Percentiles rank a stretch among this genome's conserved stretches.
phyloP scores from a whole-genome alignment of 345 rosid genomes.

The Tarenaya hassleriana region DNA sequence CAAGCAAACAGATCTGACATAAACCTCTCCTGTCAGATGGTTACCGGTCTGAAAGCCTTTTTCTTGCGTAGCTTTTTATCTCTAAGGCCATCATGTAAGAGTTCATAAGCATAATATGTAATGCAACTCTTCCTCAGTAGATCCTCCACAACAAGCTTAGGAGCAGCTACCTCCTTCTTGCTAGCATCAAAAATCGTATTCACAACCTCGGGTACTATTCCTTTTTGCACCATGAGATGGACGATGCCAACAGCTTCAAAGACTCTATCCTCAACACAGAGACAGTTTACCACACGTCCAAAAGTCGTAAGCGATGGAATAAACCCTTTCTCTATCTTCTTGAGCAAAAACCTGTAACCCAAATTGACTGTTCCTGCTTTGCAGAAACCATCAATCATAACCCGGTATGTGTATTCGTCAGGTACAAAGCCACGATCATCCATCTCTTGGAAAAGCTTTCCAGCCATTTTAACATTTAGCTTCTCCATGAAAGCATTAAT shows the following conservation, averaged over 20 bases:
- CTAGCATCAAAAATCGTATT: slow-evolving; percentile 63
- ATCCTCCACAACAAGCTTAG: slow-evolving; percentile 85
- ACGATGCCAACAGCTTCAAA: slow-evolving; percentile 64
- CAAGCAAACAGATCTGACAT: slow-evolving; percentile 3
- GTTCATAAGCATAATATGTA: slow-evolving; percentile 77
- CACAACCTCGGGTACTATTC: slow-evolving; percentile 71
- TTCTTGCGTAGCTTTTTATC: slow-evolving; percentile 64
- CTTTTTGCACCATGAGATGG: slow-evolving; percentile 60
- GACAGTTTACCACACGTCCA: slow-evolving; percentile 82
- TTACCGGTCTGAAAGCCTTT: slow-evolving; percentile 27
- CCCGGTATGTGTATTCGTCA: slow-evolving; percentile 64
- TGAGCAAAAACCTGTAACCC: slow-evolving; percentile 48
- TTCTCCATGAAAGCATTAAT: slow-evolving; percentile 58
- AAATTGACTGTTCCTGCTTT: slow-evolving; percentile 55
- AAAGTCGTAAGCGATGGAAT: slow-evolving; percentile 60
- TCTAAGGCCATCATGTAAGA: slow-evolving; percentile 75
- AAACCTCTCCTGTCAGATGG: slow-evolving; percentile 17
- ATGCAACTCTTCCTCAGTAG: slow-evolving; percentile 72
- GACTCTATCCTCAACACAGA: slow-evolving; percentile 60
- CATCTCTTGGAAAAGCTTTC: slow-evolving; percentile 69
- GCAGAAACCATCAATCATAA: slow-evolving; percentile 81
- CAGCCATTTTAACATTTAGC: slow-evolving; percentile 53
- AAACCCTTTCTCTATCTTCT: slow-evolving; percentile 55
- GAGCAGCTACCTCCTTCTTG: slow-evolving; percentile 76
- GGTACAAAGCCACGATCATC: slow-evolving; percentile 46